phyloP scores from a whole-genome alignment of 164 flowering plant species.

The Warburgia ugandensis region DNA sequence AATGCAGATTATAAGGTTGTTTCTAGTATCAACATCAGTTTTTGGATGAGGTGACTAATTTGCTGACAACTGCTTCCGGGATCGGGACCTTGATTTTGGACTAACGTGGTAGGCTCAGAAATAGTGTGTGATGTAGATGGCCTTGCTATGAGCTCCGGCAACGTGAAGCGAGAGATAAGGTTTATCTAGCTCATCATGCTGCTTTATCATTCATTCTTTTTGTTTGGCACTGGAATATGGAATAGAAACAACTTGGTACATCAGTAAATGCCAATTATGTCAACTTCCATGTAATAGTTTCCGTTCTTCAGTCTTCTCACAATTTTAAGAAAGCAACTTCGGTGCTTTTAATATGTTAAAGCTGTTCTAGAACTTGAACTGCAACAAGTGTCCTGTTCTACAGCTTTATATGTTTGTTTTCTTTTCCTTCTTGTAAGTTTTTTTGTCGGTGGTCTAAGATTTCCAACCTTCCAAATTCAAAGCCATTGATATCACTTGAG shows the following conservation, averaged over 20 bases:
- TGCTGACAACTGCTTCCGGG: constrained; percentile 32
- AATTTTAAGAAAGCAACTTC: too few species aligned
- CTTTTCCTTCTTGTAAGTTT: too few species aligned
- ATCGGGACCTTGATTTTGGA: constrained; percentile 83
- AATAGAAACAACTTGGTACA: background rate
- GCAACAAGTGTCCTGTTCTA: too few species aligned
- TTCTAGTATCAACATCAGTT: background rate
- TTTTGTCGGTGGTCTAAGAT: too few species aligned
- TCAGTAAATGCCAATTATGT: too few species aligned
- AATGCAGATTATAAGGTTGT: background rate
- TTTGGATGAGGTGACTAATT: constrained; percentile 2
- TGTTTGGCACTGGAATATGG: background rate
- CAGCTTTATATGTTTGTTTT: too few species aligned
- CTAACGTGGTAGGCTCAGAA: constrained; percentile 71
- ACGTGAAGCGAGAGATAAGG: constrained; percentile 81
- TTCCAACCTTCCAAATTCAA: too few species aligned
- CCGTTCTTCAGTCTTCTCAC: too few species aligned
- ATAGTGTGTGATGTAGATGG: constrained; percentile 80
- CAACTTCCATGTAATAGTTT: too few species aligned
- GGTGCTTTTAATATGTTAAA: too few species aligned
- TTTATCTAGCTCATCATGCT: constrained; percentile 9
- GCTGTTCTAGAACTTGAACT: too few species aligned
- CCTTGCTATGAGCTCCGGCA: constrained; percentile 95
- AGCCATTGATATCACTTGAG: too few species aligned
- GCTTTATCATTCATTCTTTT: background rate